phyloP scores from a whole-genome alignment of 495 filamentous ascomycete genomes.

The Penicillium subrubescens region DNA sequence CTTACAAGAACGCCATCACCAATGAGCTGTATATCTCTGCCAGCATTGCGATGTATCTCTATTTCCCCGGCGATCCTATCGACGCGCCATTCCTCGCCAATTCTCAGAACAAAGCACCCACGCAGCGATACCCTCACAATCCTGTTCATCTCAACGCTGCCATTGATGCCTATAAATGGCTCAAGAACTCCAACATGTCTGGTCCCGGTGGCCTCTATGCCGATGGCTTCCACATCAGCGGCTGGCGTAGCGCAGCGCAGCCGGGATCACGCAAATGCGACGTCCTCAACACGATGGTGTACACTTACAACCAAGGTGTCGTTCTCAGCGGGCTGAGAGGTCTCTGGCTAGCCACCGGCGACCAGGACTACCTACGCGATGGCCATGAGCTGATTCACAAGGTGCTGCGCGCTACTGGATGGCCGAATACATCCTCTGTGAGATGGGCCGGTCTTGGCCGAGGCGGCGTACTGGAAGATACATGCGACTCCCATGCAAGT shows the following conservation, averaged over 20 bases:
- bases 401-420: slow-evolving; percentile 79
- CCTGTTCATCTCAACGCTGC: slow-evolving; percentile 69
- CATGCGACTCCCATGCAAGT: slow-evolving; percentile 71
- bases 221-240: slow-evolving; percentile 89
- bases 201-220: slow-evolving; percentile 76
- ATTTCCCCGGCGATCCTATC: slow-evolving; percentile 81
- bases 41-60: slow-evolving; percentile 85
- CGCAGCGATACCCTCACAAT: slow-evolving; percentile 54
- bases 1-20: slow-evolving; percentile 98
- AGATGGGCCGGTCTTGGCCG: slow-evolving; percentile 77
- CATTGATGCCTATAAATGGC: slow-evolving; percentile 79
- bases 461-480: slow-evolving; percentile 80
- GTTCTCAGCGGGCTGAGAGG: slow-evolving; percentile 82
- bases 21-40: slow-evolving; percentile 89
- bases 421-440: slow-evolving; percentile 43
- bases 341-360: slow-evolving; percentile 73
- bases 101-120: slow-evolving; percentile 15
- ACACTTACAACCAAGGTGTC: slow-evolving; percentile 96
- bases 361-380: slow-evolving; percentile 68
- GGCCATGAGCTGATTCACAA: slow-evolving; percentile 73
- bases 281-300: slow-evolving; percentile 80
- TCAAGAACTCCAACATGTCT: slow-evolving; percentile 77
- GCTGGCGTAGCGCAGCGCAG: slow-evolving; percentile 51
- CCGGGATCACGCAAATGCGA: slow-evolving; percentile 67
- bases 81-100: slow-evolving; percentile 61